phyloP scores from a whole-genome alignment of 148 eudicot genomes.

The Pharnaceum exiguum region DNA sequence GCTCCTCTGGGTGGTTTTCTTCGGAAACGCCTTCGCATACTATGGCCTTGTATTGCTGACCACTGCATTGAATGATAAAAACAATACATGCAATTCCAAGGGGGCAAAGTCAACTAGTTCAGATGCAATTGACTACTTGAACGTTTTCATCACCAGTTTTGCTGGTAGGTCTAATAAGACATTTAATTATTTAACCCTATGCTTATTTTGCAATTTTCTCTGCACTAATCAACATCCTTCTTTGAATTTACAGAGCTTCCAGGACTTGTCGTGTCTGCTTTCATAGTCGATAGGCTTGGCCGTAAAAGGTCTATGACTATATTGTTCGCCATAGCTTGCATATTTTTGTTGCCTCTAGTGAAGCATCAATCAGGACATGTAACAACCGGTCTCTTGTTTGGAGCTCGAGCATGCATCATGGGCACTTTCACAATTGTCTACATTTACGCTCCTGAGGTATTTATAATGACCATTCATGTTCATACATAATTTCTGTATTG shows the following conservation, averaged over 20 bases:
- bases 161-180: too few relatives aligned
- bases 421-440: conserved; percentile 60
- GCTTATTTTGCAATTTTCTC: too few relatives aligned
- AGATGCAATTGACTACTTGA: conserved; percentile 41
- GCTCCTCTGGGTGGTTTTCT: conserved; percentile 65
- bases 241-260: conserved; percentile 57
- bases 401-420: conserved; percentile 74
- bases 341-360: conserved; percentile 61
- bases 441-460: conserved; percentile 86
- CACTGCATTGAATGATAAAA: conserved; percentile 56
- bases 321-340: conserved; percentile 51
- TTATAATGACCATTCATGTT: background rate
- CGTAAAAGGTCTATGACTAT: conserved; percentile 69
- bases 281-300: conserved; percentile 66
- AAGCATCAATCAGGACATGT: conserved; percentile 37
- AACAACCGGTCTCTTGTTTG: conserved; percentile 64
- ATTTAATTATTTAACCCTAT: too few relatives aligned
- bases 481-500: too few relatives aligned
- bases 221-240: conserved; percentile 3
- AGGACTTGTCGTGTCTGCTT: conserved; percentile 64
- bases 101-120: conserved; percentile 18
- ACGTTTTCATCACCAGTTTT: conserved; percentile 76
- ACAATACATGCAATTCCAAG: conserved; percentile 34
- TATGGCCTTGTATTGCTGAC: conserved; percentile 84
- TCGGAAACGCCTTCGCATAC: conserved; percentile 77